Evolutionary conservation across 345 rosid species (phyloP), one percentile per base, ranked within the genome.

Genomic region (Fremontodendron californicum): DNA sequence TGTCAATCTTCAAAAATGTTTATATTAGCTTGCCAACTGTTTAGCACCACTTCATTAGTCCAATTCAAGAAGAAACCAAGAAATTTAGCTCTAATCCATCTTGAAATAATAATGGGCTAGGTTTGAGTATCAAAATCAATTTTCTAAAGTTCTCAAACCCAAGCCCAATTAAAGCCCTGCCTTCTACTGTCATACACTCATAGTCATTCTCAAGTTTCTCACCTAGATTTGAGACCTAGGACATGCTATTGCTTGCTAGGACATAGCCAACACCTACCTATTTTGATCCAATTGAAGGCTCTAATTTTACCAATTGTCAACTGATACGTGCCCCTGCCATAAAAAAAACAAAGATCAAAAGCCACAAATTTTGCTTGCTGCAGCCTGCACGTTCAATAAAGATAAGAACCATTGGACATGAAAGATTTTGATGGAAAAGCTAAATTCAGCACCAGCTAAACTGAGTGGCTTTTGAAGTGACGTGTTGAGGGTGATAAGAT

Each of bases 381-480:
- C 71, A 33, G 43, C 27, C 15, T 66, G 49, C 54, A 25, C 6
- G 21, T 25, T 43, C 73, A 13, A 25, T 13, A 25, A 13, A 43
- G 54, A 43, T 23, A 43, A 25, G 52, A 43, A 25, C 5, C 35
- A 68, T 5, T 5, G 37, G 52, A 12, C 72, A 42, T 25, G 35
- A 25, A 43, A 13, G 52, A 23, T 45, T 67, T 43, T 25, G 51
- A 42, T 68, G 73, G 73, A 23, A 25, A 23, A 3, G 48, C 46
- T 65, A 23, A 13, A 5, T 42, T 25, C 72, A 23, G 19, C 18
- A 66, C 6, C 49, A 40, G 49, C 31, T 21, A 6, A 66, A 0
- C 6, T 43, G 72, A 23, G 19, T 67, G 51, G 43, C 72, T 23
- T 60, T 60, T 23, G 72, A 67, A 67, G 35, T 23, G 72, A 67